These are phyloP conservation scores for Umbelopsis isabellina DNA, from an alignment of 192 early-diverging fungal species.

Conservation along the genomic window DNA sequence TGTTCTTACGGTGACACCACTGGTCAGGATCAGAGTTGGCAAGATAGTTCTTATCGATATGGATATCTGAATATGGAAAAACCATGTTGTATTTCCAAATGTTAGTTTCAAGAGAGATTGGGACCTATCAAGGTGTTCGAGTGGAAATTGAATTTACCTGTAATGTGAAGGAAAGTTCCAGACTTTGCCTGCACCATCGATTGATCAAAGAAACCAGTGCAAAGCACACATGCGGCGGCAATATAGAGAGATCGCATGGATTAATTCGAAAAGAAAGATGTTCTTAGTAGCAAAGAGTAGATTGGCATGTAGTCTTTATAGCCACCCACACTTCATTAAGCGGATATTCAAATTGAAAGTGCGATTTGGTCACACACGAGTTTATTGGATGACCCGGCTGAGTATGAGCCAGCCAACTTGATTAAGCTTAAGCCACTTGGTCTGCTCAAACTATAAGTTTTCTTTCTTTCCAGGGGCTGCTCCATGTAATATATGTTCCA, in stretches of 20 bases:
- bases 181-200: background rate
- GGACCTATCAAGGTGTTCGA: background rate
- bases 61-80: conserved; percentile 35
- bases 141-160: conserved; percentile 26
- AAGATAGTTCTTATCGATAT: conserved; percentile 40
- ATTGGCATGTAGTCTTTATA: no score
- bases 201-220: background rate
- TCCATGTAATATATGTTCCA: no score
- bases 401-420: no score
- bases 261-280: background rate
- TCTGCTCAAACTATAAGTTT: no score
- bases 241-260: background rate
- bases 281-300: background rate
- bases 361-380: no score
- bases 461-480: no score
- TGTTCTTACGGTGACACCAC: conserved; percentile 37
- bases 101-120: no score
- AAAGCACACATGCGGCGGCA: background rate
- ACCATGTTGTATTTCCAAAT: background rate
- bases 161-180: conserved; percentile 41
- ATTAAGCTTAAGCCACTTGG: no score
- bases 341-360: no score
- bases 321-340: no score
- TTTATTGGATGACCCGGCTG: no score
- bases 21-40: conserved; percentile 33